phyloP scores from a whole-genome alignment of 2,329 filamentous ascomycete species.

The Seiridium cupressi region DNA sequence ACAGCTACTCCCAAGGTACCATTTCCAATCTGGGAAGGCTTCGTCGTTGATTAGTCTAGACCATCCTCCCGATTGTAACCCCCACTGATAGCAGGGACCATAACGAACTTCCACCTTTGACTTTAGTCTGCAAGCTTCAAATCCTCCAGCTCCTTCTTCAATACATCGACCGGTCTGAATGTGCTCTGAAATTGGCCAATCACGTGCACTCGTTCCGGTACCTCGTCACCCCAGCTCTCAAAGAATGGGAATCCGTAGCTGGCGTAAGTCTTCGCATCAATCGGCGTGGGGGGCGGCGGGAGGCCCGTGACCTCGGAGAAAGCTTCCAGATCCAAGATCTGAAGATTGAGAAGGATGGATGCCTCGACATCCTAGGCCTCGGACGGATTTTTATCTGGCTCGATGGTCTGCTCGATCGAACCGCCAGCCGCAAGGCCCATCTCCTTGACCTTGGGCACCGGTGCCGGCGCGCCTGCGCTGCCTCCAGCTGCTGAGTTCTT shows the following conservation, averaged over 20 bases:
- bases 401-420: slow-evolving; percentile 16
- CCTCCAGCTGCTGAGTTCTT: no score
- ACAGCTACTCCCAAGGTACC: no score
- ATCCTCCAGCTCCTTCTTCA: slow-evolving; percentile 4
- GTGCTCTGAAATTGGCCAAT: slow-evolving; percentile 2
- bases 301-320: slow-evolving; percentile 34
- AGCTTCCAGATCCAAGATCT: slow-evolving; percentile 33
- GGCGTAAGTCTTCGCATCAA: slow-evolving; percentile 32
- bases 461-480: no score
- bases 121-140: not conserved
- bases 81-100: no score
- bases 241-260: slow-evolving; percentile 34
- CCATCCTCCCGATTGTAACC: no score
- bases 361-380: slow-evolving; percentile 6
- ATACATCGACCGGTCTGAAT: not conserved
- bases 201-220: not conserved
- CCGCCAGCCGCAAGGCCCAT: slow-evolving; percentile 17
- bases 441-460: slow-evolving; percentile 1
- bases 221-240: slow-evolving; percentile 20
- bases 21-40: no score
- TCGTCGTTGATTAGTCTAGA: no score
- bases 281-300: slow-evolving; percentile 30
- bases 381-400: slow-evolving; percentile 1
- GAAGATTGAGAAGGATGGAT: slow-evolving; percentile 22
- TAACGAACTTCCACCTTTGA: no score